Evolutionary conservation across 2,329 filamentous ascomycete species (phyloP), one percentile per base, ranked within the genome.

Genomic region (Beauveria pseudobassiana): DNA sequence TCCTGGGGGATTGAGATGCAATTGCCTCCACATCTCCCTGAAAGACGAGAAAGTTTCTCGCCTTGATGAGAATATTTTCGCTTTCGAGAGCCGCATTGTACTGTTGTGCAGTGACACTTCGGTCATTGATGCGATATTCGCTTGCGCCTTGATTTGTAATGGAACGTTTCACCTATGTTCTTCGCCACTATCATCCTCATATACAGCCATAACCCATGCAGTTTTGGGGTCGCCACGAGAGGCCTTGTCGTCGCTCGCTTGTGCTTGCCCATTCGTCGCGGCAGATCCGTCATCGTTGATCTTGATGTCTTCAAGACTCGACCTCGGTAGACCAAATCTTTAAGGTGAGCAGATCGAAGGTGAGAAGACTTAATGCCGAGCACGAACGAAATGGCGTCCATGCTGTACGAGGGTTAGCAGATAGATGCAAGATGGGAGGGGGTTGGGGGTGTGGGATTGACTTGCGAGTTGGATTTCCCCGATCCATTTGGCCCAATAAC

Each of bases 401-500:
- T 99, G 63, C 91, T 96, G 70, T 24, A 66, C 22, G 18, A 45
- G 65, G 20, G 48, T 48, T 30, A 58, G 46, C 51, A 66, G 61
- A 34, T 28, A 53, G 45, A 62, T 38, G 12, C 34, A 38, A 16
- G 34, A 38, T 38, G 34, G 34, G 2, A 5, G 14, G 12, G 6
- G 30, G 18, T 22, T 22, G 40, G 26, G 50, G n/a, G 0, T 0
- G 16, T 9, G 16, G 3, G 4, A 34, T 28, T 8, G 48, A 80
- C 87, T 73, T 77, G 93, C 90, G 93, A 96, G 75, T 99, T 99
- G 22, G 95, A 99, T 77, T 99, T 99, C 66, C 95, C 95, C 42
- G 95, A 98, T 80, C 95, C 95, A 93, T 99, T 99, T 73, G 95
- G 95, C 6, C 96, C 95, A 72, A 99, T 98, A 72, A 99, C 97